Evolutionary conservation across 2,329 filamentous ascomycete species (phyloP).

Genomic region (Fusarium neocosmosporiellum): DNA sequence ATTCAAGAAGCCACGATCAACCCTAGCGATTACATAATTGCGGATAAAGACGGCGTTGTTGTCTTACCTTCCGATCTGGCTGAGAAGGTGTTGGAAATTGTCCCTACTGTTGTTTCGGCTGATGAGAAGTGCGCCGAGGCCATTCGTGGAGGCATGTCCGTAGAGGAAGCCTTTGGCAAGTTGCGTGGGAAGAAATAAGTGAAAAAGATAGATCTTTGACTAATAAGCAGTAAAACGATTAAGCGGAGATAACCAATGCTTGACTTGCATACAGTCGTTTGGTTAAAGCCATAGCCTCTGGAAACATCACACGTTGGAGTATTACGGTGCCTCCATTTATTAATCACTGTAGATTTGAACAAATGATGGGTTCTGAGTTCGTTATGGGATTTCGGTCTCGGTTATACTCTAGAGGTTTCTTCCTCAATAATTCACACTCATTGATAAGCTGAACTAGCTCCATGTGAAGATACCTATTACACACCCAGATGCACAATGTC

Average conservation of each 20-base stretch:
- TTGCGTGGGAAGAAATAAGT: constrained; percentile 20
- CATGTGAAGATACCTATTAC: neutral
- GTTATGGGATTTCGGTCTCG: neutral
- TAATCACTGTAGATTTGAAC: neutral
- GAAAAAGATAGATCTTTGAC: neutral
- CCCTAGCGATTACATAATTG: constrained; percentile 12
- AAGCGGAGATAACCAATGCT: neutral
- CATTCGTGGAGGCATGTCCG: constrained; percentile 25
- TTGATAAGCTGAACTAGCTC: neutral
- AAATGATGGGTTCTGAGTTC: neutral
- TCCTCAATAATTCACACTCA: neutral
- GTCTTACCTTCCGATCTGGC: constrained; percentile 13
- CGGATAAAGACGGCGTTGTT: constrained; percentile 18
- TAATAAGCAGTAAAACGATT: neutral
- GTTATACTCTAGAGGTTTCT: neutral
- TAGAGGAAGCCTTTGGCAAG: constrained; percentile 24
- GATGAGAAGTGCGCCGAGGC: constrained; percentile 33
- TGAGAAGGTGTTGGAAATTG: constrained; percentile 4
- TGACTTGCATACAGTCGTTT: neutral
- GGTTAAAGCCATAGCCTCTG: neutral
- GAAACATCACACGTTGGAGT: neutral
- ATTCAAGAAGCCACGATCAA: neutral
- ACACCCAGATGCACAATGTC: neutral
- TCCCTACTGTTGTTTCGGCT: constrained; percentile 10
- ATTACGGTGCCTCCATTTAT: neutral